Conservation (phyloP, 441 rosid genomes). For the Macaranga tanarius region DNA sequence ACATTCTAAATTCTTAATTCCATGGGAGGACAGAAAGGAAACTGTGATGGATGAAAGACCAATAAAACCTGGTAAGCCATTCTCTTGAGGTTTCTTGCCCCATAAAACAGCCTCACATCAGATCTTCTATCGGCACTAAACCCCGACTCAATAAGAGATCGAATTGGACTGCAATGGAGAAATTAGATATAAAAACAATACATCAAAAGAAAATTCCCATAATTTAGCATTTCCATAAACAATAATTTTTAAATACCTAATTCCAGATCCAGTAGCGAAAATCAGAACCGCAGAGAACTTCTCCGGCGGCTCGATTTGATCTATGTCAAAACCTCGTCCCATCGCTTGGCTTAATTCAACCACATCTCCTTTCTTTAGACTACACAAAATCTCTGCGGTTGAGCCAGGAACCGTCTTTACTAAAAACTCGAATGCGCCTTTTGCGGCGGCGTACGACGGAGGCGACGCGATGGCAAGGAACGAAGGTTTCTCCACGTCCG, state of each 20-base stretch:
- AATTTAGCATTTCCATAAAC: too few relatives aligned
- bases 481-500: constrained; percentile 65
- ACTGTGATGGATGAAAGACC: not conserved
- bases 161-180: constrained; percentile 61
- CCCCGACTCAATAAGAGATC: constrained; percentile 89
- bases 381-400: constrained; percentile 81
- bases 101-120: constrained; percentile 88
- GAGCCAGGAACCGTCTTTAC: constrained; percentile 85
- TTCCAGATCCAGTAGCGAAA: constrained; percentile 96
- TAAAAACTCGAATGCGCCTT: constrained; percentile 74
- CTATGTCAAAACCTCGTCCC: constrained; percentile 75
- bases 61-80: constrained; percentile 94
- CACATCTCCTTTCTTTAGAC: constrained; percentile 71
- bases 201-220: constrained; percentile 1
- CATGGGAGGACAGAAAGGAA: not conserved
- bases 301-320: constrained; percentile 69
- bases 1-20: not conserved
- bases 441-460: constrained; percentile 53
- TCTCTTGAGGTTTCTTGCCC: constrained; percentile 84
- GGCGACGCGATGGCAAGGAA: constrained; percentile 92
- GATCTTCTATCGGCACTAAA: constrained; percentile 72
- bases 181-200: not conserved
- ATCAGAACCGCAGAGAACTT: constrained; percentile 66
- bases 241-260: constrained; percentile 46
- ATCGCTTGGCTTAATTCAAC: constrained; percentile 77